Evolutionary conservation across 2,329 filamentous ascomycete species (phyloP).

Genomic region (Colletotrichum agaves): DNA sequence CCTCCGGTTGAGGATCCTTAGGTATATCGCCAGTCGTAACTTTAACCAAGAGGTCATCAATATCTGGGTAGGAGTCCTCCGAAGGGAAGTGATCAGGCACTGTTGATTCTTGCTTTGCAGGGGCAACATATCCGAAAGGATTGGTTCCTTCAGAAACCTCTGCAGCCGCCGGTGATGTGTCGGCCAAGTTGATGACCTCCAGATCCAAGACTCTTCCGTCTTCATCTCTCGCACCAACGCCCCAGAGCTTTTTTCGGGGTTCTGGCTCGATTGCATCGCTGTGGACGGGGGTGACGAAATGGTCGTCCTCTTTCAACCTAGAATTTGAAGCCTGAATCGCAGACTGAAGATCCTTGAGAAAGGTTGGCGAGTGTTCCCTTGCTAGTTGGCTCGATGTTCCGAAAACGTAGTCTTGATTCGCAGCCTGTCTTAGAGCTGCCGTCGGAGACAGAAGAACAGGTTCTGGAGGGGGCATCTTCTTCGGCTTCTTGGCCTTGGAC

Average conservation of each 20-base stretch:
- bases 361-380: conserved; percentile 75
- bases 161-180: conserved; percentile 49
- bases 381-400: conserved; percentile 88
- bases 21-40: neutral
- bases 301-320: conserved; percentile 47
- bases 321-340: conserved; percentile 70
- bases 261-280: conserved; percentile 51
- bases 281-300: conserved; percentile 52
- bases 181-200: conserved; percentile 69
- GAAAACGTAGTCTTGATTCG: conserved; percentile 82
- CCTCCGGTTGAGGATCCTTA: neutral
- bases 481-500: conserved; percentile 53
- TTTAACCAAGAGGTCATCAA: conserved; percentile 25
- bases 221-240: conserved; percentile 72
- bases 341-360: conserved; percentile 69
- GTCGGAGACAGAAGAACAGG: conserved; percentile 73
- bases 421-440: conserved; percentile 73
- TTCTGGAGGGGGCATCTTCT: conserved; percentile 49
- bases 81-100: conserved; percentile 9
- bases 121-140: conserved; percentile 51
- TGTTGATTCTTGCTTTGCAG: neutral
- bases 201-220: conserved; percentile 72
- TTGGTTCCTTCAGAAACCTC: conserved; percentile 43
- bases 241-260: conserved; percentile 69
- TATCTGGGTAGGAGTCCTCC: conserved; percentile 31